Evolutionary conservation across 1,284 basidiomycete species (phyloP).

Genomic region (Wallemia ichthyophaga): DNA sequence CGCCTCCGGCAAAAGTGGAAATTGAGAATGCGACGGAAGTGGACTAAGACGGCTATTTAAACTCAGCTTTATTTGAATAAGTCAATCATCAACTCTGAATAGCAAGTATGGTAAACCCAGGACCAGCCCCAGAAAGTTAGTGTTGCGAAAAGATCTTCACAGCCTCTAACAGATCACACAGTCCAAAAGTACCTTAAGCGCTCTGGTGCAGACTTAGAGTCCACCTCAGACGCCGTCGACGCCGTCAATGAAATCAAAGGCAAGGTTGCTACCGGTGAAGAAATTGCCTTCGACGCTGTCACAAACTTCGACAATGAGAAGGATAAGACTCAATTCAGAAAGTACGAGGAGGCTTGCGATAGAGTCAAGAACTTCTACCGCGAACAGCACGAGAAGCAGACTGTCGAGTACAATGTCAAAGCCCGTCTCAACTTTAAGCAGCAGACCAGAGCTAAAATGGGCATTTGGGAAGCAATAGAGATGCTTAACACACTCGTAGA

Average conservation of each 20-base stretch:
- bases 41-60: too few species aligned
- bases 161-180: background rate
- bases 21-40: too few species aligned
- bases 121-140: background rate
- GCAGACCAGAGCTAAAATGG: slow-evolving; percentile 14
- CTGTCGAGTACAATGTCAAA: slow-evolving; percentile 47
- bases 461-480: slow-evolving; percentile 69
- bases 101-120: background rate
- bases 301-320: slow-evolving; percentile 40
- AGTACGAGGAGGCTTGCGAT: slow-evolving; percentile 33
- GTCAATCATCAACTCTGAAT: too few species aligned
- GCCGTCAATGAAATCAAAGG: slow-evolving; percentile 37
- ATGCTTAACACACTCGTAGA: slow-evolving; percentile 62
- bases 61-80: too few species aligned
- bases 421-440: slow-evolving; percentile 14
- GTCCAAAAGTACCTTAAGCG: background rate
- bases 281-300: slow-evolving; percentile 23
- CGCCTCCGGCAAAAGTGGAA: too few species aligned
- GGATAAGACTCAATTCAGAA: slow-evolving; percentile 30
- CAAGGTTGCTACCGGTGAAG: slow-evolving; percentile 11
- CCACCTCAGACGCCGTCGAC: slow-evolving; percentile 41
- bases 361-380: slow-evolving; percentile 61
- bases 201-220: slow-evolving; percentile 23
- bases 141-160: too few species aligned
- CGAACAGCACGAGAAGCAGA: slow-evolving; percentile 73